Percentiles rank a stretch among this genome's conserved stretches.
Conservation (phyloP, 106 monocot species). For the Posidonia australis region DNA sequence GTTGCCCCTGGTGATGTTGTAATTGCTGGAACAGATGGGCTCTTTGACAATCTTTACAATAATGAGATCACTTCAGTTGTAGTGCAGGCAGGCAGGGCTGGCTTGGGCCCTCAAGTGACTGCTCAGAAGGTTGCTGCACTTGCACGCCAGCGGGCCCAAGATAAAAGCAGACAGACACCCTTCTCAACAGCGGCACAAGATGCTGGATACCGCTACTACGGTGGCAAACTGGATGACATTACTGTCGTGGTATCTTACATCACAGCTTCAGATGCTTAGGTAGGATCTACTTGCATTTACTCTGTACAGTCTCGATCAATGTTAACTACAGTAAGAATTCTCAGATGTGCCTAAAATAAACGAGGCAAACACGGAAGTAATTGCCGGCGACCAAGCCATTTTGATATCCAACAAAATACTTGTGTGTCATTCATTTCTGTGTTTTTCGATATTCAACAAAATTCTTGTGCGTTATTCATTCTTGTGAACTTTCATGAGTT, state of each 20-base stretch:
- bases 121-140: constrained; percentile 61
- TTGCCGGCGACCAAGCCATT: too few relatives aligned
- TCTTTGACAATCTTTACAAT: constrained; percentile 64
- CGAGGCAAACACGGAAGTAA: too few relatives aligned
- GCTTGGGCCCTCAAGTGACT: constrained; percentile 41
- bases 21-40: constrained; percentile 57
- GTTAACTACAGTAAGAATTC: too few relatives aligned
- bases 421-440: too few relatives aligned
- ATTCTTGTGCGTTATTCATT: too few relatives aligned
- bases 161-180: constrained; percentile 58
- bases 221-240: constrained; percentile 72
- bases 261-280: constrained; percentile 1
- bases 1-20: constrained; percentile 60
- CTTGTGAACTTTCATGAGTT: too few relatives aligned
- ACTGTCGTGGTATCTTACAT: constrained; percentile 66
- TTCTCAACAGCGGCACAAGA: constrained; percentile 69
- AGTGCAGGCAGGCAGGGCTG: constrained; percentile 39
- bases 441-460: too few relatives aligned
- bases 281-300: not conserved
- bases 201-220: constrained; percentile 64
- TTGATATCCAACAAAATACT: too few relatives aligned
- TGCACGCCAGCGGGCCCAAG: constrained; percentile 53
- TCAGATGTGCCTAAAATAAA: too few relatives aligned
- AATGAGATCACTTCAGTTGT: constrained; percentile 51
- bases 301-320: too few relatives aligned